Evolutionary conservation across 805 yeast genomes (phyloP).

Genomic region (Candida anglica): DNA sequence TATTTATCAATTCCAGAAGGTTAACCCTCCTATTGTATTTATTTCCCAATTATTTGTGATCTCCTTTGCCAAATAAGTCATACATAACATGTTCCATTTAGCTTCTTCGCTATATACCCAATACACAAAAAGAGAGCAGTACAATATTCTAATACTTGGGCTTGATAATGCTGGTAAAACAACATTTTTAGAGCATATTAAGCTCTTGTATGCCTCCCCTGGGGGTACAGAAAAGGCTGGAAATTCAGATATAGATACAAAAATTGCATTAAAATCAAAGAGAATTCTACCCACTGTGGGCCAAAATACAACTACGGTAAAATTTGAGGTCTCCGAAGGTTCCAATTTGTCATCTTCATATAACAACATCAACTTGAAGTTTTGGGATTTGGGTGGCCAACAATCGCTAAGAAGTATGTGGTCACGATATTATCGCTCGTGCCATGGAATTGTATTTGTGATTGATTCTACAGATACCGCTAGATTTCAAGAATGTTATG

Average conservation of each 20-base stretch:
- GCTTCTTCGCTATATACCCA: conserved; percentile 43
- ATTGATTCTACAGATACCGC: conserved; percentile 88
- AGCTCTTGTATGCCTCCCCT: conserved; percentile 32
- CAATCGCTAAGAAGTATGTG: conserved; percentile 78
- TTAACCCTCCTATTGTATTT: too few species aligned
- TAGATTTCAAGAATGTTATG: conserved; percentile 78
- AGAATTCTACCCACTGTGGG: conserved; percentile 92
- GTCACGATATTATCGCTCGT: conserved; percentile 78
- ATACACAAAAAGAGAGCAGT: conserved; percentile 43
- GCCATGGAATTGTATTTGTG: conserved; percentile 89
- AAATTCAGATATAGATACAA: conserved; percentile 50
- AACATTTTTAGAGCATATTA: conserved; percentile 35
- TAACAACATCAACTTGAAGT: conserved; percentile 55
- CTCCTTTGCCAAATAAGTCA: too few species aligned
- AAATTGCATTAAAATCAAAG: conserved; percentile 34
- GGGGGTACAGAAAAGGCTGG: conserved; percentile 13
- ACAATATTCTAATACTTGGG: conserved; percentile 67
- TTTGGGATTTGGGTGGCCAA: conserved; percentile 98
- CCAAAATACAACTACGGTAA: conserved; percentile 62
- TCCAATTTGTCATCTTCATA: conserved; percentile 26
- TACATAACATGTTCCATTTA: conserved; percentile 36
- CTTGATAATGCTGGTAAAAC: conserved; percentile 97
- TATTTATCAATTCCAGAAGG: too few species aligned
- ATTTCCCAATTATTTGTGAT: too few species aligned
- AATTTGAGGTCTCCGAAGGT: conserved; percentile 36